Percentiles rank a stretch among this genome's conserved stretches.
Conservation (phyloP, 305 asterid genomes). For the Coffea humblotiana region DNA sequence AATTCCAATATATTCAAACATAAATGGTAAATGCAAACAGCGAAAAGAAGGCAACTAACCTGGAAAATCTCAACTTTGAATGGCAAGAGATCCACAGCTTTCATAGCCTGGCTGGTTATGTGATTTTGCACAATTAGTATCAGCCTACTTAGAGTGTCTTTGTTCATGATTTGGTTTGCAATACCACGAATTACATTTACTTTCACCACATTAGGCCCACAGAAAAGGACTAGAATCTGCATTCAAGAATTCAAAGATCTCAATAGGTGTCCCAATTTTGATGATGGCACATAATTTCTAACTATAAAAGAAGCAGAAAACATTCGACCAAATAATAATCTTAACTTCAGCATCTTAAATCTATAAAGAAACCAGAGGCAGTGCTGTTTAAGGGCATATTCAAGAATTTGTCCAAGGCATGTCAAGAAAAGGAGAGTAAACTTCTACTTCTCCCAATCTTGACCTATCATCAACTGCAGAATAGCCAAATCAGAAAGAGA, state of each 20-base stretch:
- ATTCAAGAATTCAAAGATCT: constrained; percentile 20
- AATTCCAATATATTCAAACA: constrained; percentile 4
- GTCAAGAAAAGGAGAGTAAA: not conserved
- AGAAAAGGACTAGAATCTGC: constrained; percentile 73
- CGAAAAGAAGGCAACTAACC: constrained; percentile 37
- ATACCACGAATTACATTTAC: constrained; percentile 56
- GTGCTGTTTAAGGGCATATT: not conserved
- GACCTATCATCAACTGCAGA: too few relatives aligned
- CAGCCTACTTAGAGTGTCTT: constrained; percentile 54
- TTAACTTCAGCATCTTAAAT: not conserved
- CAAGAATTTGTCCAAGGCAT: not conserved
- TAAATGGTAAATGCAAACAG: constrained; percentile 6
- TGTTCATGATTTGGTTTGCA: constrained; percentile 41
- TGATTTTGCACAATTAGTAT: constrained; percentile 61
- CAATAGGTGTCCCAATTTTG: constrained; percentile 11
- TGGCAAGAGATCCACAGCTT: constrained; percentile 51
- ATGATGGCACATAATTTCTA: not conserved
- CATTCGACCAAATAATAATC: not conserved
- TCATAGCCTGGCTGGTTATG: constrained; percentile 73
- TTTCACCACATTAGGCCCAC: constrained; percentile 51
- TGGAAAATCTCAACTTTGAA: constrained; percentile 82
- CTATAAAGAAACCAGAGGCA: not conserved
- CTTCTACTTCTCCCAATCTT: not conserved
- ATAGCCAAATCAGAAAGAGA: not conserved
- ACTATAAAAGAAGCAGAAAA: not conserved